Base-by-base conservation (phyloP, 2,329 filamentous ascomycete species). In the Orbilia javanica region DNA sequence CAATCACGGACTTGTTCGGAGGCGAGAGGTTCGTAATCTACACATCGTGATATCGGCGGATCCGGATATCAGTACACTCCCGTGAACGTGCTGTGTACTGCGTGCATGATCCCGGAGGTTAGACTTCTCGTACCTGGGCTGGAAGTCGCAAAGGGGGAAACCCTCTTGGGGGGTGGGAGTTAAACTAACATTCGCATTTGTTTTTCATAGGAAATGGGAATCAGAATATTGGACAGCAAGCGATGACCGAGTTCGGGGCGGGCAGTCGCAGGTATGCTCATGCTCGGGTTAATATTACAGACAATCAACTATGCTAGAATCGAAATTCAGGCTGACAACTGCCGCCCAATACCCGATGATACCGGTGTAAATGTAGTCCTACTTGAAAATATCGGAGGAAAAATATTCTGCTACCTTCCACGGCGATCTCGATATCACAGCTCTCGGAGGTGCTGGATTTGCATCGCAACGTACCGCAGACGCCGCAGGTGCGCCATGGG, bases 371-470 rank as follows among this genome's bases (percentile, higher is more conserved):
- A 79, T 4, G 76, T 81, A 84, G 89, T 90, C 83, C 69, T 87
- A 84, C 82, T 83, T 88, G 13, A 84, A 85, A 18, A 83, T 83
- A 42, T 83, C 83, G 20, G 79, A 83, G 13, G 80, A 83, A 55
- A 80, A 79, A 8, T 80, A 82, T 1, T 83, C 82, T 3, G 88
- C 87, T 3, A 83, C 83, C 7, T 94, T 94, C 84, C 85, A 88
- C 79, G 93, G 93, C 1, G 86, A 86, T 25, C 87, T 96, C 20
- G 92, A 96, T 84, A 93, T 91, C 79, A 87, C 87, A 66, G 89
- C 92, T 0, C 88, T 96, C 0, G 92, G 92, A 27, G 92, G 92
- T 31, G 93, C 93, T 0, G 93, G 93, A 4, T 96, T 96, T 82
- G 93, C 93, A 8, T 93, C 90, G 3, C 93, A 95, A 83, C 88